Evolutionary conservation across 208 protist species (phyloP).

Genomic region (Leishmania arabica): DNA sequence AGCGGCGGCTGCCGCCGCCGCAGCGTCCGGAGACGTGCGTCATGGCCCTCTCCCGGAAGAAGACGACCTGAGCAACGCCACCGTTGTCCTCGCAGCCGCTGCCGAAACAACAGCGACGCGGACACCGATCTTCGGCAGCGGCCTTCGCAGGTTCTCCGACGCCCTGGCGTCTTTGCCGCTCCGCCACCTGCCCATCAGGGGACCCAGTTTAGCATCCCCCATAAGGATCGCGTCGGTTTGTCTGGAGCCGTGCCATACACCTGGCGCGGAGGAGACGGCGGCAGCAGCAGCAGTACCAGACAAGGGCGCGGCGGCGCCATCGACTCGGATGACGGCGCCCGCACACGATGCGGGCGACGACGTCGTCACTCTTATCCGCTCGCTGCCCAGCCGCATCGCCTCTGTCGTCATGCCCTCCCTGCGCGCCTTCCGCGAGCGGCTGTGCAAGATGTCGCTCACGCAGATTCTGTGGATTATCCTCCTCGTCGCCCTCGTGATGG

Average conservation of each 20-base stretch:
- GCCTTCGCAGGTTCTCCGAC: not conserved
- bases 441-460: conserved; percentile 34
- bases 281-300: not conserved
- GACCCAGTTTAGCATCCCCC: not conserved
- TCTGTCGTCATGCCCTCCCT: conserved; percentile 2
- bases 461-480: conserved; percentile 50
- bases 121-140: not conserved
- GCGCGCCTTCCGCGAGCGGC: conserved; percentile 1
- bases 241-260: not conserved
- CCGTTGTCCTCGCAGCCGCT: not conserved
- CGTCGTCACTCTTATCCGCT: not conserved
- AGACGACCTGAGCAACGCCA: not conserved
- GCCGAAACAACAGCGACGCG: not conserved
- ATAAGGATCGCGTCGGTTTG: not conserved
- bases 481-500: conserved; percentile 64
- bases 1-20: not conserved
- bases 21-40: not conserved
- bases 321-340: not conserved
- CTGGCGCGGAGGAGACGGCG: not conserved
- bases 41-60: not conserved
- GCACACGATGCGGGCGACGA: not conserved
- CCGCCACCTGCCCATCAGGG: not conserved
- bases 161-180: not conserved
- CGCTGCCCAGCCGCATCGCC: not conserved
- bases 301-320: not conserved